These are phyloP conservation scores for Citrus sinensis DNA, from an alignment of 345 rosid genomes.

Conservation along the genomic window DNA sequence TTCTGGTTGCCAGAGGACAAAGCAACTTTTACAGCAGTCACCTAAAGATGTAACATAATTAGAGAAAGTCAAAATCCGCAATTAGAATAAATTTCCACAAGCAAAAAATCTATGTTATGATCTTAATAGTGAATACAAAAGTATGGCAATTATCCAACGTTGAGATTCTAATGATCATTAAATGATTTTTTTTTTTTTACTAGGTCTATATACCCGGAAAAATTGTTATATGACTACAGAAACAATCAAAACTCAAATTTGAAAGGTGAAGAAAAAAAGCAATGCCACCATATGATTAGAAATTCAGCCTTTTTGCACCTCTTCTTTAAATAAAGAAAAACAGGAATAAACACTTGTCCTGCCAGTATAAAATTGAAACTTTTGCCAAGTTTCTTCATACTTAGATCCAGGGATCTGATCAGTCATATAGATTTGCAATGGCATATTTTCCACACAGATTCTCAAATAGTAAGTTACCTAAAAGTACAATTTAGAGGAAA, in stretches of 20 bases:
- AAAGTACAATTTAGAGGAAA: conserved; percentile 3
- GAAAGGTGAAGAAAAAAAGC: background rate
- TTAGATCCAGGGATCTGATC: background rate
- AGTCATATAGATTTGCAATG: background rate
- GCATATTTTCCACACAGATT: conserved; percentile 1
- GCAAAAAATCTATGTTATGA: background rate
- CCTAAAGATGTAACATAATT: conserved; percentile 43
- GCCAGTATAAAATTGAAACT: background rate
- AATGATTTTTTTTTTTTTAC: too few relatives aligned
- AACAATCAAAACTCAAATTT: background rate
- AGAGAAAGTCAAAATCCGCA: background rate
- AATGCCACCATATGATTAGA: background rate
- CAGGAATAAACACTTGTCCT: background rate
- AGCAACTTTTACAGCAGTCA: conserved; percentile 82
- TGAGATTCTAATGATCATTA: background rate
- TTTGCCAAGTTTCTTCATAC: background rate
- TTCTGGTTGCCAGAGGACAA: conserved; percentile 60
- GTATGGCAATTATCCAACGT: background rate
- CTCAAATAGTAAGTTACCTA: background rate
- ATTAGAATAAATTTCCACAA: background rate
- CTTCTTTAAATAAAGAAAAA: background rate
- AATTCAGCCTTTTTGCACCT: background rate
- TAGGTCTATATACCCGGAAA: background rate
- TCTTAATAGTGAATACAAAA: background rate
- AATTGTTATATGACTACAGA: background rate